Conservation (phyloP, 768 basidiomycete species). For the Mycena sanguinolenta region DNA sequence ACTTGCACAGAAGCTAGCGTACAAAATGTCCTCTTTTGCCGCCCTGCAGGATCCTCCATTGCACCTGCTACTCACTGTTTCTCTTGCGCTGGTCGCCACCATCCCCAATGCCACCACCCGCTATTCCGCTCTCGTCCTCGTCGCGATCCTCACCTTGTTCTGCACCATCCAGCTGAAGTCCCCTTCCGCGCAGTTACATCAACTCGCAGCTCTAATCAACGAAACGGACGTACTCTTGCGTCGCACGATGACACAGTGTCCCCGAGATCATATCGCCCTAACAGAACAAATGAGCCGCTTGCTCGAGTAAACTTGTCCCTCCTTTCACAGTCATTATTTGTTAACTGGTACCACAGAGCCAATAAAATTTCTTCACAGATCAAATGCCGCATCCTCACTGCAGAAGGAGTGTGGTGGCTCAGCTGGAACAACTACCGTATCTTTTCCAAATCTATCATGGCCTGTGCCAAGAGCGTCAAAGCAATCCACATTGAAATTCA, state of each 20-base stretch:
- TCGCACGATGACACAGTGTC: background rate
- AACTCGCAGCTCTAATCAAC: background rate
- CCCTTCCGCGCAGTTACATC: background rate
- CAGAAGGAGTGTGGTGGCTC: background rate
- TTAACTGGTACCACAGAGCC: background rate
- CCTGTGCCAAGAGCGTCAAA: background rate
- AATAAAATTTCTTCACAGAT: background rate
- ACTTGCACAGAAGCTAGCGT: too few species aligned
- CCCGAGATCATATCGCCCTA: background rate
- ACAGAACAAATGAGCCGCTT: background rate
- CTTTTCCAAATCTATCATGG: background rate
- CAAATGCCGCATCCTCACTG: too few species aligned
- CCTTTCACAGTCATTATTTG: background rate
- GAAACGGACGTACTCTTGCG: background rate
- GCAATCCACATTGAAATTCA: background rate
- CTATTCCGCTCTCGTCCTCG: background rate
- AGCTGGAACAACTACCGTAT: slow-evolving; percentile 4
- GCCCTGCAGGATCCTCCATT: background rate
- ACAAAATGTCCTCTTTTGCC: too few species aligned
- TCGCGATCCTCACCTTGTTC: background rate
- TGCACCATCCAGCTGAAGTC: background rate
- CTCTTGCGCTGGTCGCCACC: background rate
- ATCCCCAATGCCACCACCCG: background rate
- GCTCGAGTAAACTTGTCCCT: background rate
- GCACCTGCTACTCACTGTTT: background rate